Evolutionary conservation across 192 early-diverging fungal species (phyloP), one percentile per base, ranked within the genome.

Genomic region (Mortierella antarctica): DNA sequence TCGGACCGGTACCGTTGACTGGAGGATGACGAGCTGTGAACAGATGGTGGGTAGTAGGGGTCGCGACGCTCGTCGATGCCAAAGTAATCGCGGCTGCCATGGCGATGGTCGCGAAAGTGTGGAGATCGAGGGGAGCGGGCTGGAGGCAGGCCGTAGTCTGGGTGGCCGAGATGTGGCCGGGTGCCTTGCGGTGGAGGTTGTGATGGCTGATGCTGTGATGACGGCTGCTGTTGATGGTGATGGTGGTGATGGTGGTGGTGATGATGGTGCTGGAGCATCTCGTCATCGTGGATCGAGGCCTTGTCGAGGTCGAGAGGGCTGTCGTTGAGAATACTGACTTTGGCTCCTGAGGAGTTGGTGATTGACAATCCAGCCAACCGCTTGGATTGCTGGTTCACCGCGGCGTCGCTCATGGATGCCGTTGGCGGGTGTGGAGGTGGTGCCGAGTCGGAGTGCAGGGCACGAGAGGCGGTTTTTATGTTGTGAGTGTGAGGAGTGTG

Each of bases 311-410:
- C 74, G n/a, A 55, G 56, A 45, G 66, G 60, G 46, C 42, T 67
- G 42, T 76, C 74, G 62, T 76, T 76, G 52, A 76, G 42, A 44
- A 80, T 80, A 60, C 70, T 80, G 65, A 80, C 77, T 23, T 80
- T 80, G 58, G 60, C 64, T 0, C 77, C 77, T 31, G 77, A 68
- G 23, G 77, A 80, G 62, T 80, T 72, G 64, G 77, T 80, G 77
- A 80, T 80, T 55, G 77, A 80, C 65, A 80, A 58, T 71, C 77
- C 77, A 57, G 77, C 77, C 42, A 80, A 45, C 14, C 65, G 70
- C 31, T 71, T 71, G 44, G 77, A 80, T 42, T 80, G 77, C 45
- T 80, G 77, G 53, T 80, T 54, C 10, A 80, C 58, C 10, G 77
- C 77, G 17, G 65, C 59, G 54, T 80, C 77, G 2, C 70, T 67